Percentiles rank a stretch among this genome's conserved stretches.
These are phyloP conservation scores for Naumovozyma dairenensis DNA, from an alignment of 805 yeast species.

Conservation along the genomic window DNA sequence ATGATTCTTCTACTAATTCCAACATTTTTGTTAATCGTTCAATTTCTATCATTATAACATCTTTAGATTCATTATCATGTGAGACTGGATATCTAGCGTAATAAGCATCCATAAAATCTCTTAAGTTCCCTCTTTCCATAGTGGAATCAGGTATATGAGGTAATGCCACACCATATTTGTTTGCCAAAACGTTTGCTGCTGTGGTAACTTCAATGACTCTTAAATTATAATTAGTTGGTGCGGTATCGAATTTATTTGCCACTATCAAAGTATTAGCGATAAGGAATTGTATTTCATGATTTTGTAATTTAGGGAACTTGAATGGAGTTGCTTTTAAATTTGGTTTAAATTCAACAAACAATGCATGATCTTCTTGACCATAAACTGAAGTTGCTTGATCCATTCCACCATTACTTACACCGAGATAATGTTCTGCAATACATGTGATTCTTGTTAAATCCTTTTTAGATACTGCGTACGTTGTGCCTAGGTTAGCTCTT, in stretches of 20 bases:
- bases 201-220: conserved; percentile 63
- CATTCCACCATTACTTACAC: conserved; percentile 75
- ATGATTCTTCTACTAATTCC: conserved; percentile 34
- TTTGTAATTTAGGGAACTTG: conserved; percentile 40
- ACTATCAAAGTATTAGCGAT: conserved; percentile 53
- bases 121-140: conserved; percentile 42
- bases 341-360: conserved; percentile 54
- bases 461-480: conserved; percentile 34
- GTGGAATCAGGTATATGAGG: conserved; percentile 11
- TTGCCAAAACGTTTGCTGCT: conserved; percentile 51
- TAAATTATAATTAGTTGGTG: conserved; percentile 57
- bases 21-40: conserved; percentile 34
- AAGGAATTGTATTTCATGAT: conserved; percentile 41
- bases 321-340: conserved; percentile 44
- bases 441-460: conserved; percentile 52
- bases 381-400: conserved; percentile 66
- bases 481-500: conserved; percentile 37
- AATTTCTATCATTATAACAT: conserved; percentile 33
- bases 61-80: conserved; percentile 37
- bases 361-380: conserved; percentile 49
- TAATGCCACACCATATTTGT: conserved; percentile 34
- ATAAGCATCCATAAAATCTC: conserved; percentile 52
- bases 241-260: conserved; percentile 62
- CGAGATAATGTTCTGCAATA: conserved; percentile 59
- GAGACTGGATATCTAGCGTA: conserved; percentile 22